A percentile compares a stretch with the other conserved stretches of the same genome.
Evolutionary conservation across 306 rosid species (phyloP).

Genomic region (Lathyrus sativus): DNA sequence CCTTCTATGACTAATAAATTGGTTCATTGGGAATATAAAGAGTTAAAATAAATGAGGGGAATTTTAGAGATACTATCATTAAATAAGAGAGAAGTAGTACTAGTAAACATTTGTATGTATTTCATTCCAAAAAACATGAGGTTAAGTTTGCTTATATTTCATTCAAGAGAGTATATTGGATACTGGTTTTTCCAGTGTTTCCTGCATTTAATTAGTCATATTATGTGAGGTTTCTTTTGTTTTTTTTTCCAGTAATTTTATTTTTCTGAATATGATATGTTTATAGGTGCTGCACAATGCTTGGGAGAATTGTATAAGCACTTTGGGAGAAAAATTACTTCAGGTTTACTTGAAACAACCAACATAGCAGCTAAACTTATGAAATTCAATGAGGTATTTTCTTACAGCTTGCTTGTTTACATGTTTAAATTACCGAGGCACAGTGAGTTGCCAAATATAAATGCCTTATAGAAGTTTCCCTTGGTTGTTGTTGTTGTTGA

Average conservation of each 20-base stretch:
- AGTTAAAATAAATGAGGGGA: not conserved
- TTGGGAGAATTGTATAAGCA: slow-evolving; percentile 87
- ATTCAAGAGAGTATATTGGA: not conserved
- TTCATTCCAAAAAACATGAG: not conserved
- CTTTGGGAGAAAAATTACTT: slow-evolving; percentile 91
- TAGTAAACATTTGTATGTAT: not conserved
- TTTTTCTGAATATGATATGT: slow-evolving; percentile 35
- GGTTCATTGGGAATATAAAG: not conserved
- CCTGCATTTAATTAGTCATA: too few species aligned
- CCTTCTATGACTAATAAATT: too few species aligned
- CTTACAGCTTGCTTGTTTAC: slow-evolving; percentile 35
- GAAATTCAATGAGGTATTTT: slow-evolving; percentile 76
- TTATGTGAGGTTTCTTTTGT: too few species aligned
- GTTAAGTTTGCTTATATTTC: not conserved
- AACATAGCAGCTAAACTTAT: slow-evolving; percentile 76
- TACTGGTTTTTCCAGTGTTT: too few species aligned
- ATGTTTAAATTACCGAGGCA: slow-evolving; percentile 13
- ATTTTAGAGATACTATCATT: not conserved
- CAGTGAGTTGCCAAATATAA: slow-evolving; percentile 23
- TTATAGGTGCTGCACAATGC: slow-evolving; percentile 86
- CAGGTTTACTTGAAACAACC: slow-evolving; percentile 90
- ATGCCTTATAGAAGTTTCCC: not conserved
- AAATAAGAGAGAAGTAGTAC: not conserved
- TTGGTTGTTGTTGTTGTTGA: slow-evolving; percentile 23
- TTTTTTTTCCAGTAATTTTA: too few species aligned